Conservation (phyloP, 345 rosid species). For the Gossypium mustelinum region DNA sequence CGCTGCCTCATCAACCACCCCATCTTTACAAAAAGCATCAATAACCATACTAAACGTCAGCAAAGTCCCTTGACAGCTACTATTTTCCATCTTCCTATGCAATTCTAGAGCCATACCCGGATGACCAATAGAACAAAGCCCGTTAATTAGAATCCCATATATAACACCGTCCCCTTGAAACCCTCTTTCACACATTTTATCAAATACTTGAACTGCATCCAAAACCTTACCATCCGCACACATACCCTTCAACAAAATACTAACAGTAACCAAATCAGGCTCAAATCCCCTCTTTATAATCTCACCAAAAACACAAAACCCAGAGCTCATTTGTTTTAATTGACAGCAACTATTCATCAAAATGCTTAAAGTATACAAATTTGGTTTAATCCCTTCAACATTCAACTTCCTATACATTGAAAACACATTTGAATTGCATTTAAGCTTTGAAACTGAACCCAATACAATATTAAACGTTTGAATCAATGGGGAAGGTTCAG, state of each 20-base stretch:
- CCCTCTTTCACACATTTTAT: slow-evolving; percentile 13
- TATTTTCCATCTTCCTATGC: slow-evolving; percentile 18
- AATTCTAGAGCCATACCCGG: slow-evolving; percentile 22
- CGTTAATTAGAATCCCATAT: slow-evolving; percentile 7
- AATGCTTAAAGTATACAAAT: slow-evolving; percentile 14
- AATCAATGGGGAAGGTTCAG: slow-evolving; percentile 21
- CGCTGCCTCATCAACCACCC: slow-evolving; percentile 5
- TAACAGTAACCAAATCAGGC: slow-evolving; percentile 1
- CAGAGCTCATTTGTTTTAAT: slow-evolving; percentile 11
- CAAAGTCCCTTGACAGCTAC: background rate
- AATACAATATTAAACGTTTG: slow-evolving; percentile 17
- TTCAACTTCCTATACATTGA: slow-evolving; percentile 14
- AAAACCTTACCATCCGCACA: slow-evolving; percentile 12
- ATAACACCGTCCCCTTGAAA: slow-evolving; percentile 11
- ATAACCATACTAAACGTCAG: background rate
- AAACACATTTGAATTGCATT: background rate
- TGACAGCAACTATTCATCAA: background rate
- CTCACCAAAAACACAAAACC: slow-evolving; percentile 24
- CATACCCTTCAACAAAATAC: slow-evolving; percentile 10
- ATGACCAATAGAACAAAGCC: slow-evolving; percentile 1
- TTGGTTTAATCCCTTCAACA: slow-evolving; percentile 14
- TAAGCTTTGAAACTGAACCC: slow-evolving; percentile 9
- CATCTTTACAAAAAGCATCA: slow-evolving; percentile 15
- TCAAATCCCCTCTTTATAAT: slow-evolving; percentile 26
- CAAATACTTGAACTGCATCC: slow-evolving; percentile 5